Base-by-base conservation (phyloP, 192 early-diverging fungal genomes). In the Podila verticillata region DNA sequence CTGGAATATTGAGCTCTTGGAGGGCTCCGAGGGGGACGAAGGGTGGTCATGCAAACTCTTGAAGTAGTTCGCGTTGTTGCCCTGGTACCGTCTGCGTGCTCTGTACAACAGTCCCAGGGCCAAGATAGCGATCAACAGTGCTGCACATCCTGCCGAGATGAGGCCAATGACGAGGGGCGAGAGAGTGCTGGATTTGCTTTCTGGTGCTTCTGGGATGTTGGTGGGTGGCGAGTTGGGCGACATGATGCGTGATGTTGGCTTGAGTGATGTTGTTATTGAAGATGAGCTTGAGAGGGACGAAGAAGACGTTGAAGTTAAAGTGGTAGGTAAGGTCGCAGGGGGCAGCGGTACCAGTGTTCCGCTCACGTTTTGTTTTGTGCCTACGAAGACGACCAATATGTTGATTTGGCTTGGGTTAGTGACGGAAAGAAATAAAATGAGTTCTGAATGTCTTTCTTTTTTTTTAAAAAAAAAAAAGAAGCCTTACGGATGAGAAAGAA, bases 101-200 rank as follows among this genome's bases (percentile, higher is more conserved):
- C 75, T 60, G 31, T 56, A 48, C 58, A 79, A 54, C 0, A 79
- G 65, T 7, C 64, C 69, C 3, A 79, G 3, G 3, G 75, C 68
- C 15, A 67, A 29, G 22, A 79, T 54, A 4, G 75, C 75, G 15
- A 79, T 58, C 32, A 79, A 24, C 8, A 79, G 36, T 13, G 69
- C 59, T 9, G 35, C 48, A 30, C 58, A 57, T 34, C 75, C 75
- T 19, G 69, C 75, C 17, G 75, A 72, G 19, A 79, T 79, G 24
- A 79, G 51, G 15, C 69, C 75, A 29, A 79, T 71, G 60, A 79
- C 75, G 19, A 79, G 75, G 12, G 75, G 75, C 32, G 75, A 79
- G 1, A 79, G 36, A 1, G 63, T 19, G 19, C 32, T 48, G 26
- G 68, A 26, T 17, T 24, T 26, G 15, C 24, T 19, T 26, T 7